Evolutionary conservation across 768 basidiomycete genomes (phyloP).

Genomic region (Coprinopsis sp.): DNA sequence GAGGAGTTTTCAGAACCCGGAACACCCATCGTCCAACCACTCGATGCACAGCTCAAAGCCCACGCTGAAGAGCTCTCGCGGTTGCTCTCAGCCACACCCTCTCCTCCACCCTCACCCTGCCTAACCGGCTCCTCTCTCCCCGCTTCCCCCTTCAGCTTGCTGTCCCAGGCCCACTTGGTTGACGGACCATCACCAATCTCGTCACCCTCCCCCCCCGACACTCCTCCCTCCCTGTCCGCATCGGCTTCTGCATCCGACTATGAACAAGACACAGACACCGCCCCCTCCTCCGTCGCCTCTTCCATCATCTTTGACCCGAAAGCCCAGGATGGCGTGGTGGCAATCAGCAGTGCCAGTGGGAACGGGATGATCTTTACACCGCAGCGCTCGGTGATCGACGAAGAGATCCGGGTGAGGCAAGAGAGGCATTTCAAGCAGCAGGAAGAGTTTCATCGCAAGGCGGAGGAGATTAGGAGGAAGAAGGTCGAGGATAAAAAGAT

Average conservation of each 20-base stretch:
- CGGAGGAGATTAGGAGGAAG: conserved; percentile 15
- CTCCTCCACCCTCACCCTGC: neutral
- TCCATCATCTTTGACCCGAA: conserved; percentile 1
- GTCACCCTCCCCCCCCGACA: neutral
- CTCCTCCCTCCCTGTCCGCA: neutral
- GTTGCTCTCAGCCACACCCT: neutral
- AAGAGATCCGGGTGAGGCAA: conserved; percentile 8
- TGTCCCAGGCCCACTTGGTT: too few species aligned
- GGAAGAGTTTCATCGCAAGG: conserved; percentile 21
- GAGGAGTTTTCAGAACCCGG: neutral
- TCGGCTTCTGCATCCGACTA: neutral
- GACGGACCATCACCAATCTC: neutral
- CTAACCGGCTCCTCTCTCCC: too few species aligned
- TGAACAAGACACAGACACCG: neutral
- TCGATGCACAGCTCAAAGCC: neutral
- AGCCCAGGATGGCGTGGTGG: neutral
- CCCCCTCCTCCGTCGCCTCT: neutral
- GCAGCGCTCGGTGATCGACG: conserved; percentile 8
- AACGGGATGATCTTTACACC: neutral
- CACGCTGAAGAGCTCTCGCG: conserved; percentile 2
- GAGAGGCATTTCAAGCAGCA: conserved; percentile 20
- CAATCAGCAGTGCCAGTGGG: neutral
- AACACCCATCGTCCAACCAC: neutral
- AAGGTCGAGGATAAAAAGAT: neutral
- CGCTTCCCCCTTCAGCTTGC: too few species aligned